Evolutionary conservation across 2,329 filamentous ascomycete species (phyloP).

Genomic region (Pestalotiopsis fici): DNA sequence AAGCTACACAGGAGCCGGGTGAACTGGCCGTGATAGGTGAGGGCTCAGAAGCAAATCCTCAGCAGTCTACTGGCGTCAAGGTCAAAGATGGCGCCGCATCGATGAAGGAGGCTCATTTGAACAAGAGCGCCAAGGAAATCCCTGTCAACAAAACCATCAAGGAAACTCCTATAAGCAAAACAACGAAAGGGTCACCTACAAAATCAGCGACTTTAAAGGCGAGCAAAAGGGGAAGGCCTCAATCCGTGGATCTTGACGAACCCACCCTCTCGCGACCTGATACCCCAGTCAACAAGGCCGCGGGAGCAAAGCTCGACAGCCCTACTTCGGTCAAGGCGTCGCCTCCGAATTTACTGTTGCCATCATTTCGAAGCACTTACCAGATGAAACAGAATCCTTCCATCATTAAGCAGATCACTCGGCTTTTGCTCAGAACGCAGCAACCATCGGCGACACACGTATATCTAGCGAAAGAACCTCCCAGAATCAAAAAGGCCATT

Average conservation of each 20-base stretch:
- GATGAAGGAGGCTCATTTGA: constrained; percentile 32
- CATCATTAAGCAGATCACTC: constrained; percentile 66
- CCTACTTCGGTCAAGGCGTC: constrained; percentile 36
- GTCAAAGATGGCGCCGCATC: constrained; percentile 33
- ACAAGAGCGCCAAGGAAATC: constrained; percentile 26
- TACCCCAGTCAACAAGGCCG: constrained; percentile 32
- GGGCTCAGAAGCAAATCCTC: constrained; percentile 56
- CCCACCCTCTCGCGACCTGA: constrained; percentile 33
- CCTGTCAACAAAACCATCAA: constrained; percentile 13
- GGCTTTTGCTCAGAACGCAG: constrained; percentile 57
- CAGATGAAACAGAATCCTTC: constrained; percentile 67
- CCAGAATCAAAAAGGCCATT: constrained; percentile 79
- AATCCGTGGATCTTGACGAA: constrained; percentile 49
- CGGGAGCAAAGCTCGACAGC: constrained; percentile 28
- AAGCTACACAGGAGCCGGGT: constrained; percentile 40
- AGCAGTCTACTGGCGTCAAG: constrained; percentile 44
- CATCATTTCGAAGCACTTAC: constrained; percentile 71
- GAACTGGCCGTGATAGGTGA: constrained; percentile 60
- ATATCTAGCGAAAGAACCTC: constrained; percentile 66
- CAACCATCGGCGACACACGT: constrained; percentile 69
- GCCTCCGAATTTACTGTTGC: constrained; percentile 66
- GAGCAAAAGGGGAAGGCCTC: constrained; percentile 46
- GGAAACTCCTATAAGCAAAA: constrained; percentile 16
- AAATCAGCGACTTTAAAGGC: constrained; percentile 35
- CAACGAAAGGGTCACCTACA: constrained; percentile 19